Evolutionary conservation across 192 early-diverging fungal genomes (phyloP).

Genomic region (Backusella psychrophila): DNA sequence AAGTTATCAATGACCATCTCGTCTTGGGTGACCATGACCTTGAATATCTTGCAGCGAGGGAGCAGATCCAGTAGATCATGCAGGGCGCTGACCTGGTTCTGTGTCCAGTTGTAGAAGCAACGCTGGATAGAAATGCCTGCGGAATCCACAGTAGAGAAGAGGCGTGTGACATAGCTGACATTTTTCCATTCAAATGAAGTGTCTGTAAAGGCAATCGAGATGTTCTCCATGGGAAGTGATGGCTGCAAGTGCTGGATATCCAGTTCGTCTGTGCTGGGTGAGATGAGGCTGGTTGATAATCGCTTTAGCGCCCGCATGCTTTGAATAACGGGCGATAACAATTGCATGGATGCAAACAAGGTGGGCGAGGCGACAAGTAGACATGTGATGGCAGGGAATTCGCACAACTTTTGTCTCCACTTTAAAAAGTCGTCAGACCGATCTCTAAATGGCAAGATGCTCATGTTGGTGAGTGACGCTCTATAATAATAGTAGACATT

Average conservation of each 20-base stretch:
- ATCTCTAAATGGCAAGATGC: constrained; percentile 1
- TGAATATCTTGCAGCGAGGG: neutral
- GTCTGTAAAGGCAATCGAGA: neutral
- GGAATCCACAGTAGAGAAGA: neutral
- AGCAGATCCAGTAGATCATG: neutral
- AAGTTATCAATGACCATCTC: neutral
- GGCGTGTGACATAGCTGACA: neutral
- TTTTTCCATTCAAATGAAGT: neutral
- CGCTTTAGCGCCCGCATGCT: neutral
- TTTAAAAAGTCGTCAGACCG: neutral
- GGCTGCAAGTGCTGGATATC: neutral
- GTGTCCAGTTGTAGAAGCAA: neutral
- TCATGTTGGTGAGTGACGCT: neutral
- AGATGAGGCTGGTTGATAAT: neutral
- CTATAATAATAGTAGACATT: neutral
- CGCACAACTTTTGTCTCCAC: neutral
- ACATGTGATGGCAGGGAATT: neutral
- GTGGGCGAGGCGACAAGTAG: neutral
- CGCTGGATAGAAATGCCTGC: neutral
- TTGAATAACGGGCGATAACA: neutral
- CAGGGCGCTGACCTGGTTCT: neutral
- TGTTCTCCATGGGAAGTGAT: neutral
- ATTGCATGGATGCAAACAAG: neutral
- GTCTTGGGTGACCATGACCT: neutral
- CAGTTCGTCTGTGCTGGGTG: neutral